phyloP scores from a whole-genome alignment of 768 basidiomycete species.

The Lactifluus echinatus region DNA sequence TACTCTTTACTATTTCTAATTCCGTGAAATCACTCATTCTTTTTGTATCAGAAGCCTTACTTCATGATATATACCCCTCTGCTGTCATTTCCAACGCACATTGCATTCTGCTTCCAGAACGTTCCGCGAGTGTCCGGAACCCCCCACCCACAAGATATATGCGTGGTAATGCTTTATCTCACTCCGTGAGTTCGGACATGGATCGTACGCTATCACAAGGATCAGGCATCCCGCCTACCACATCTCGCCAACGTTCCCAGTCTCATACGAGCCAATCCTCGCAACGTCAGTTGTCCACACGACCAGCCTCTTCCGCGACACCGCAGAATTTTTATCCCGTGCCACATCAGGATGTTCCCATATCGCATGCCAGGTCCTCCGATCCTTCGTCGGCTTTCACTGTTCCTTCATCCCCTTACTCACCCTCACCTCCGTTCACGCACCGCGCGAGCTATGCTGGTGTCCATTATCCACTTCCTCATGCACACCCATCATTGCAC shows the following conservation, averaged over 20 bases:
- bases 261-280: neutral
- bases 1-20: neutral
- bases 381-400: neutral
- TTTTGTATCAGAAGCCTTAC: neutral
- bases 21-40: neutral
- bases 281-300: neutral
- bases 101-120: conserved; percentile 13
- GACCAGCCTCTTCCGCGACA: conserved; percentile 12
- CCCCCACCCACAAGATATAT: neutral
- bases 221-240: neutral
- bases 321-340: neutral
- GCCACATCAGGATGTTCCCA: neutral
- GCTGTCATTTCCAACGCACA: neutral
- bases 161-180: neutral
- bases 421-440: conserved; percentile 18
- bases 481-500: neutral
- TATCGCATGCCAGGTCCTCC: neutral
- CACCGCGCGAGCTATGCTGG: conserved; percentile 5
- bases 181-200: conserved; percentile 4
- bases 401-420: conserved; percentile 21
- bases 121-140: neutral
- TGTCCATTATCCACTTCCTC: conserved; percentile 1
- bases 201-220: neutral
- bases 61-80: neutral
- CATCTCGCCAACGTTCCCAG: neutral